Conservation (phyloP, 2,329 filamentous ascomycete genomes). For the Domatiomyces globalis region DNA sequence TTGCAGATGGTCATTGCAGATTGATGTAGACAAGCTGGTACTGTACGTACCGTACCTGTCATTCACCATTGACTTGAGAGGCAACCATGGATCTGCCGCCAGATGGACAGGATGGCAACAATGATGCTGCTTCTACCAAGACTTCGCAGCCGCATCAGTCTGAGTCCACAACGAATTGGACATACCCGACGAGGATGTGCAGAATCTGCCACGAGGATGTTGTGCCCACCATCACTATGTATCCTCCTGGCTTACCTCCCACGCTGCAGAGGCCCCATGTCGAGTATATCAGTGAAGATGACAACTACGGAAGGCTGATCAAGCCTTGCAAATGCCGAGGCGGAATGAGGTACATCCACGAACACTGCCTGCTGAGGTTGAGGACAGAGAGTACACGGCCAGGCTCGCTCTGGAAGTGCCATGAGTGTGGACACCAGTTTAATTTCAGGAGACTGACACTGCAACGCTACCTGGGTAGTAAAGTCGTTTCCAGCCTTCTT, state of each 20-base stretch:
- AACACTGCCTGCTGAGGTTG: conserved; percentile 76
- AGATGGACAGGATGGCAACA: neutral
- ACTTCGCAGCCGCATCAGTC: neutral
- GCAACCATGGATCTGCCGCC: neutral
- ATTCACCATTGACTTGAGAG: neutral
- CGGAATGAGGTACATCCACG: conserved; percentile 84
- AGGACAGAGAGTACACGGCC: conserved; percentile 52
- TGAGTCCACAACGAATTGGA: conserved; percentile 11
- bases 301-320: conserved; percentile 55
- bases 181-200: conserved; percentile 60
- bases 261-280: conserved; percentile 46
- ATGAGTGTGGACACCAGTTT: conserved; percentile 16
- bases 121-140: neutral
- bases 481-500: conserved; percentile 51
- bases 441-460: conserved; percentile 16
- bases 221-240: conserved; percentile 44
- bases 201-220: conserved; percentile 76
- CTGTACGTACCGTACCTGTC: neutral
- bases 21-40: neutral
- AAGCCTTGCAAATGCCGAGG: conserved; percentile 90
- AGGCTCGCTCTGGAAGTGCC: conserved; percentile 18
- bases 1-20: neutral
- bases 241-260: conserved; percentile 39
- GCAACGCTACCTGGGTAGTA: conserved; percentile 44
- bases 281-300: conserved; percentile 58